phyloP scores from a whole-genome alignment of 192 early-diverging fungal species.

The Entomortierella beljakovae region DNA sequence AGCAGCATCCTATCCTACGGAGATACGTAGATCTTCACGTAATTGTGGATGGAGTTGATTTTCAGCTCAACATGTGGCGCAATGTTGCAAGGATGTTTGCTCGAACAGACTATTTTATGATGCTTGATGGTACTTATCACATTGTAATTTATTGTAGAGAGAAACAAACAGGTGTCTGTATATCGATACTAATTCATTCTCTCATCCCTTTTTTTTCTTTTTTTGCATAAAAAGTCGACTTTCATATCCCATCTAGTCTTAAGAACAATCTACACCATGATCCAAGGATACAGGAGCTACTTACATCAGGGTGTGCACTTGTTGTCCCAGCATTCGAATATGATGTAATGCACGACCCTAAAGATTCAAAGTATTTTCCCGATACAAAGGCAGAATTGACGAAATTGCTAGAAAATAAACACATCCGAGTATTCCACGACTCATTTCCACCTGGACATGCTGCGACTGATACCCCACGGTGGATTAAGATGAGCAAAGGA shows the following conservation, averaged over 20 bases:
- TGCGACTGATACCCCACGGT: slow-evolving; percentile 64
- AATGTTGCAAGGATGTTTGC: slow-evolving; percentile 75
- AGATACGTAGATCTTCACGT: slow-evolving; percentile 69
- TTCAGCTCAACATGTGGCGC: slow-evolving; percentile 75
- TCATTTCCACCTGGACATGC: slow-evolving; percentile 66
- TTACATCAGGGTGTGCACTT: slow-evolving; percentile 61
- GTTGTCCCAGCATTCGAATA: slow-evolving; percentile 73
- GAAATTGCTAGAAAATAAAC: slow-evolving; percentile 54
- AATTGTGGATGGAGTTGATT: slow-evolving; percentile 67
- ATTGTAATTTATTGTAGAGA: not conserved
- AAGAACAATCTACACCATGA: slow-evolving; percentile 54
- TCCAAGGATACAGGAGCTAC: slow-evolving; percentile 54
- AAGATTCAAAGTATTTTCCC: slow-evolving; percentile 63
- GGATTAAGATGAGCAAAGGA: slow-evolving; percentile 41
- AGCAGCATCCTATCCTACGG: slow-evolving; percentile 57
- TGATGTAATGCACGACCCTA: slow-evolving; percentile 59
- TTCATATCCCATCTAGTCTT: slow-evolving; percentile 66
- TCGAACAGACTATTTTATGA: slow-evolving; percentile 69
- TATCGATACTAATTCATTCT: not conserved
- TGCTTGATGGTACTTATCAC: slow-evolving; percentile 62
- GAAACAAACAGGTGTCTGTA: not conserved
- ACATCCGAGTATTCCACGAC: slow-evolving; percentile 69
- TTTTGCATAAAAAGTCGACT: slow-evolving; percentile 53
- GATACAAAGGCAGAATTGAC: slow-evolving; percentile 59
- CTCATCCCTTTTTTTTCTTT: not conserved